Evolutionary conservation across 257 asterid genomes (phyloP), one percentile per base, ranked within the genome.

Genomic region (Marsdenia floribunda): DNA sequence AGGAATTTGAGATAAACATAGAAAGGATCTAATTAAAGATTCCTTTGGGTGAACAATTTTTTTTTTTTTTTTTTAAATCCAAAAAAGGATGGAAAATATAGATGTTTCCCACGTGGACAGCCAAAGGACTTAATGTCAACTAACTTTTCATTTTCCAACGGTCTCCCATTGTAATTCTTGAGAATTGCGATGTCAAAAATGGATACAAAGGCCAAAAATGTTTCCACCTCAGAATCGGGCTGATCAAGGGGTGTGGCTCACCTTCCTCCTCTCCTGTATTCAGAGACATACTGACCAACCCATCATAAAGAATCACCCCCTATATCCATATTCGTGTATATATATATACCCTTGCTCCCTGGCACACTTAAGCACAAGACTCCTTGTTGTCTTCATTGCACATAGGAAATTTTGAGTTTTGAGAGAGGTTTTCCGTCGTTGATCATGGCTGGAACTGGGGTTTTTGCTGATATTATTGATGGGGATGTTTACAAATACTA

Each of bases 391-490:
- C 72, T 26, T 42, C 73, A 38, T 26, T 47, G 14, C 8, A 2
- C 37, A 72, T 58, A 38, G 72, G 64, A 71, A 42, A 35, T 72
- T 64, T 58, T 7, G 11, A 44, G 50, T 47, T 12, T 65, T 24
- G 72, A 9, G 74, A 58, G 60, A 37, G 68, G 75, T 54, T 53
- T 81, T 72, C 50, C 3, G 35, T 37, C 68, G 24, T 58, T 26
- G 55, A 15, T 83, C 72, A 93, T 93, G 98, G 96, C 98, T 60
- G 97, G 96, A n/a, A 81, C 47, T 53, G 97, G 96, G 60, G 93
- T 69, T 74, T 93, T 93, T 85, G 80, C 84, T 2, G 99, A 92
- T 73, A 92, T 92, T 42, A 76, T 87, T 61, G 97, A 94, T 40
- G 96, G 91, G 6, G 98, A 88, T 65, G 96, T 85, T 71, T 93